Conservation (phyloP, 1,284 basidiomycete genomes). For the Tilletia indica region DNA sequence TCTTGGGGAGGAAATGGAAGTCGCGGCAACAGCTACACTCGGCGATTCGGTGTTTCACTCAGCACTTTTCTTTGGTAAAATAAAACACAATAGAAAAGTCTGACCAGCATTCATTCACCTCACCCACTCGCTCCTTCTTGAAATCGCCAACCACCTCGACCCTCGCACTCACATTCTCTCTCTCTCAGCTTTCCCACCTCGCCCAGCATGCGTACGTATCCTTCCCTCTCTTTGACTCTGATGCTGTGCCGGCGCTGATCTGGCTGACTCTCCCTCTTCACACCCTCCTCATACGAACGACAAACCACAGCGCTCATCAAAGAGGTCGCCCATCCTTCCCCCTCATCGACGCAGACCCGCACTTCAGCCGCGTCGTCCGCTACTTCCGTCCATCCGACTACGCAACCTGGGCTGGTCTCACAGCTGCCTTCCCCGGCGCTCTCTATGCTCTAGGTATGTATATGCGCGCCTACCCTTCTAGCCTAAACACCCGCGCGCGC, state of each 20-base stretch:
- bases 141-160: not conserved
- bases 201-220: slow-evolving; percentile 9
- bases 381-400: slow-evolving; percentile 89
- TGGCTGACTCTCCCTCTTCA: not conserved
- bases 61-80: too few relatives aligned
- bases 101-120: slow-evolving; percentile 1
- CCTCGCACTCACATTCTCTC: not conserved
- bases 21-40: not conserved
- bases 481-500: slow-evolving; percentile 7
- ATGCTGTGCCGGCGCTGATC: not conserved
- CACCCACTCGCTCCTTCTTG: not conserved
- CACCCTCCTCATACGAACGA: not conserved
- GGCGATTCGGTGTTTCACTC: slow-evolving; percentile 1
- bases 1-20: not conserved
- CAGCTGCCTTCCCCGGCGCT: slow-evolving; percentile 73
- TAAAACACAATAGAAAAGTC: too few relatives aligned
- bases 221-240: too few relatives aligned
- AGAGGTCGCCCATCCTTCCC: slow-evolving; percentile 51
- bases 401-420: slow-evolving; percentile 75
- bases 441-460: slow-evolving; percentile 61
- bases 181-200: not conserved
- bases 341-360: slow-evolving; percentile 76
- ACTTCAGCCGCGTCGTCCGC: slow-evolving; percentile 79
- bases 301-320: slow-evolving; percentile 32
- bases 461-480: slow-evolving; percentile 7